These are phyloP conservation scores for Hirsutella minnesotensis DNA, from an alignment of 2,329 filamentous ascomycete species.

Conservation along the genomic window DNA sequence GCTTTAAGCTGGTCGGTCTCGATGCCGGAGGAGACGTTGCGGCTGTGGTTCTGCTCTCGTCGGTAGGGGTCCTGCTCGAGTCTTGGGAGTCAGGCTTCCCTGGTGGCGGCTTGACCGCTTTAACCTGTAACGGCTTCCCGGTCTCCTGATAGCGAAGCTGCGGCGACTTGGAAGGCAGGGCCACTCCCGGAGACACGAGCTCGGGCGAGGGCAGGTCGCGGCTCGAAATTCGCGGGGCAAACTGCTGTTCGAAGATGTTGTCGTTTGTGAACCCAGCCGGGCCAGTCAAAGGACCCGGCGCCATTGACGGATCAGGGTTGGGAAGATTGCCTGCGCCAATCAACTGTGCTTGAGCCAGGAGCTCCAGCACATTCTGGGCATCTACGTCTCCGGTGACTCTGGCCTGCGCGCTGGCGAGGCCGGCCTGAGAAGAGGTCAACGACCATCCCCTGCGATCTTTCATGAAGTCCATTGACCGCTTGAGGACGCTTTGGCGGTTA, in stretches of 20 bases:
- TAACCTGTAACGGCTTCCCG: conserved; percentile 6
- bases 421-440: conserved; percentile 51
- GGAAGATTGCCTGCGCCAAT: conserved; percentile 56
- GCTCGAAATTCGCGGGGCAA: conserved; percentile 43
- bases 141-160: conserved; percentile 5
- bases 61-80: conserved; percentile 42
- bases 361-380: conserved; percentile 80
- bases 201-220: conserved; percentile 32
- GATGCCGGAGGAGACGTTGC: conserved; percentile 43
- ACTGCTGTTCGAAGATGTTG: conserved; percentile 80
- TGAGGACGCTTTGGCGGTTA: conserved; percentile 83
- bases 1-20: conserved; percentile 59
- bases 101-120: conserved; percentile 7
- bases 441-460: conserved; percentile 81
- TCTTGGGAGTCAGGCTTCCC: conserved; percentile 27
- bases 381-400: conserved; percentile 74
- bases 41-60: conserved; percentile 41
- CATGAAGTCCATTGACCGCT: conserved; percentile 94
- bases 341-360: conserved; percentile 71
- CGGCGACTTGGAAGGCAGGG: conserved; percentile 10
- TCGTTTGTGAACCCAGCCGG: conserved; percentile 61
- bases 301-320: conserved; percentile 28
- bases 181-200: conserved; percentile 19
- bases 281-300: conserved; percentile 58
- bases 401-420: conserved; percentile 72